phyloP scores from a whole-genome alignment of 148 eudicot species.

The Fagopyrum esculentum region DNA sequence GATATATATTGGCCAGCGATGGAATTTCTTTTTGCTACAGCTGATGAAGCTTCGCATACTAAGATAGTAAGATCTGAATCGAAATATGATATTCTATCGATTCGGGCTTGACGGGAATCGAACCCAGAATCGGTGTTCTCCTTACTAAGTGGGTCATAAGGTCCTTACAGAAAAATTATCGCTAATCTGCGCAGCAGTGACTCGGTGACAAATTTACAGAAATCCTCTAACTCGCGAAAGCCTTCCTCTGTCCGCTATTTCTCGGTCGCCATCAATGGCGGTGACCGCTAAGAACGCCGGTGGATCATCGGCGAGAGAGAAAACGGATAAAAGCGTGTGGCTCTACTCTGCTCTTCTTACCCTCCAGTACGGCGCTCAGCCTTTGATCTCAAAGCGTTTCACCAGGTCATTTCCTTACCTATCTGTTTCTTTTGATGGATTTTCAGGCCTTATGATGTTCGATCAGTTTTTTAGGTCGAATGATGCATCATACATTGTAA shows the following conservation, averaged over 20 bases:
- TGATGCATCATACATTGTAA: background rate
- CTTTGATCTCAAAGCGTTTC: constrained; percentile 76
- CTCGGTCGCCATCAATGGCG: constrained; percentile 24
- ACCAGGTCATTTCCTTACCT: constrained; percentile 24
- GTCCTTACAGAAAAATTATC: background rate
- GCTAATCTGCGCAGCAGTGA: too few relatives aligned
- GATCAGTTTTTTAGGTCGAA: background rate
- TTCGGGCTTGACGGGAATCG: background rate
- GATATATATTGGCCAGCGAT: too few relatives aligned
- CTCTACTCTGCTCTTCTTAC: constrained; percentile 56
- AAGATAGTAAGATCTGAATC: too few relatives aligned
- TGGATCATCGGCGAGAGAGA: constrained; percentile 13
- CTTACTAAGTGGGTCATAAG: background rate
- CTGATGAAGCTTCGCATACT: too few relatives aligned
- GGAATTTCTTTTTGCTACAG: too few relatives aligned
- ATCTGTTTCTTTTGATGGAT: background rate
- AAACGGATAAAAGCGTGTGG: constrained; percentile 27
- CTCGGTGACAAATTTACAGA: too few relatives aligned
- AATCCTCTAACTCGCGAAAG: background rate
- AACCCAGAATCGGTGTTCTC: background rate
- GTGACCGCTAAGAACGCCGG: constrained; percentile 16
- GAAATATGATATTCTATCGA: background rate
- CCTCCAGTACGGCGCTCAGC: constrained; percentile 70
- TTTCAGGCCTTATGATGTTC: background rate
- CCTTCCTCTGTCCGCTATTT: background rate